Evolutionary conservation across 1,139 yeast species (phyloP), one percentile per base, ranked within the genome.

Genomic region (Kurtzmaniella quercitrusa): DNA sequence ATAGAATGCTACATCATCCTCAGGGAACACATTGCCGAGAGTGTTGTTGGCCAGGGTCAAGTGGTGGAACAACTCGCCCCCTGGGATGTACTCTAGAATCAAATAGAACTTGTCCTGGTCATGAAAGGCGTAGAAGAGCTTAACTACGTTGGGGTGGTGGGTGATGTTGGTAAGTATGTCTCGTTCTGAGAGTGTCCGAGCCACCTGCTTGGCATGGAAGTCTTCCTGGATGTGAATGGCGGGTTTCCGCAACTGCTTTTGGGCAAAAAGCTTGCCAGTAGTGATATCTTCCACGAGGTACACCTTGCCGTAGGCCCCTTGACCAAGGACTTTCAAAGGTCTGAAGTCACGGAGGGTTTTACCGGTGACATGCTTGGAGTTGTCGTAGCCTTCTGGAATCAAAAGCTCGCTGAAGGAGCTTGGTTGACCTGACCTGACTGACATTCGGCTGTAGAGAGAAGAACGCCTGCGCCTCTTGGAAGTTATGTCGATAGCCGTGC

Each of bases 101-200:
- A 65, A 51, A 43, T 65, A 65, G 46, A 63, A 62, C 46, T 61
- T 64, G 46, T 65, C 61, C 12, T 55, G 51, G 48, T 65, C 70
- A 47, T 65, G 70, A 17, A 65, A 53, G 2, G 70, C 70, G 47
- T 64, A 64, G 44, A 62, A 64, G 27, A 65, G 51, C 48, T 64
- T 64, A 40, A 65, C 70, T 15, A 65, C 63, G 46, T 65, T 65
- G 7, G 59, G 60, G 44, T 65, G 69, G 43, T 63, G 77, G 29
- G 85, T 78, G 25, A 65, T 63, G 31, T 79, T 75, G 39, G 87
- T 82, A 43, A 87, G 59, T 37, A 87, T 86, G 5, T 82, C 77
- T 41, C 88, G 70, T 58, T 87, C 95, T 2, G 86, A 80, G 54
- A 83, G 75, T 1, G 93, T 84, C 50, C 88, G 70, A 52, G 81